Base-by-base conservation (phyloP, 805 yeast species). In the Blastobotrys terrestris region DNA sequence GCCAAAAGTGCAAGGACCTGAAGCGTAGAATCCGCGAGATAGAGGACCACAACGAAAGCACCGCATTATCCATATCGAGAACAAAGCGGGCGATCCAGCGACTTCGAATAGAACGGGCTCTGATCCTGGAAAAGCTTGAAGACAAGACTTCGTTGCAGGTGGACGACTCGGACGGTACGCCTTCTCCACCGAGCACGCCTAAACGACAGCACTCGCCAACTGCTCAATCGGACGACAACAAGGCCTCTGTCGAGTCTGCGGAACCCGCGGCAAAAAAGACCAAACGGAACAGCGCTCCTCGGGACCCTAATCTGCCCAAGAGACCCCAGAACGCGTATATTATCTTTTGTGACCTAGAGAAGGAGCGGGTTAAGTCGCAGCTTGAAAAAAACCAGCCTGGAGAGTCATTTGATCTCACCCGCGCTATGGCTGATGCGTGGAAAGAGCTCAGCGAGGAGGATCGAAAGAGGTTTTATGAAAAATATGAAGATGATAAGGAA, bases 271-370 rank as follows among this genome's bases (percentile, higher is more conserved):
- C 65, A 52, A 67, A 65, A 55, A 60, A 44, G 50, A 26, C 31
- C 53, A 67, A 63, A 53, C 63, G 59, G 64, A 69, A 64, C 64
- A 72, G 60, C 46, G 73, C 74, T 49, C 73, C 76, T 7, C 79
- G 90, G 61, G 95, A 90, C 67, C 96, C 96, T 7, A 83, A 82
- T 59, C 76, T 85, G 62, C 97, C 97, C 18, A 88, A 86, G 61
- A 76, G 95, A 62, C 96, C 97, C 3, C 84, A 94, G 2, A 91
- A 90, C 67, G 96, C 97, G 3, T 91, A 90, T 63, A 73, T 88
- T 56, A 78, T 88, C 40, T 90, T 85, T 64, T 91, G 97, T 69
- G 97, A 91, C 54, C 71, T 79, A 71, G 95, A 88, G 63, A 87
- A 87, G 67, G 96, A 87, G 46, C 74, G 77, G 48, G 77, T 88